Evolutionary conservation across 225 moss, liverwort and hornwort genomes (phyloP).

Genomic region (Straminergon stramineum): DNA sequence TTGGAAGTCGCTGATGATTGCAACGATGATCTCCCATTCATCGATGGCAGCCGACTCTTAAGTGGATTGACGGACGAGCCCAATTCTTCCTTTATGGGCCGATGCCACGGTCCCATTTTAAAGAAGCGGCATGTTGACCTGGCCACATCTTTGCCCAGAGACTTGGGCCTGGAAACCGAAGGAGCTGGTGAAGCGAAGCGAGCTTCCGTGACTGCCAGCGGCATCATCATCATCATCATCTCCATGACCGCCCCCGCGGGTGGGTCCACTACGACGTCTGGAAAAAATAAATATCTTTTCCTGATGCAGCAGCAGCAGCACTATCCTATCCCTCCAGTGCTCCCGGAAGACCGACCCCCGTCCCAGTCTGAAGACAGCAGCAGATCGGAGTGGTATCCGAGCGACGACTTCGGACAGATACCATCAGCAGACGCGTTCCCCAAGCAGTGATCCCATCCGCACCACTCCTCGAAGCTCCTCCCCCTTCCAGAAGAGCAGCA

Average conservation of each 20-base stretch:
- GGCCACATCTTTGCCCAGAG: not conserved
- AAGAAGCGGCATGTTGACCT: not conserved
- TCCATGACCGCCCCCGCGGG: not conserved
- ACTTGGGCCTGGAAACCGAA: constrained; percentile 1
- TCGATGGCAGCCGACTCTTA: not conserved
- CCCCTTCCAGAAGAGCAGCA: not conserved
- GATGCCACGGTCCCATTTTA: not conserved
- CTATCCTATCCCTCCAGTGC: not conserved
- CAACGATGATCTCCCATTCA: constrained; percentile 11
- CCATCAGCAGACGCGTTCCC: not conserved
- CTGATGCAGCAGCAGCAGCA: not conserved
- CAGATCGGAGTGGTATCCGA: not conserved
- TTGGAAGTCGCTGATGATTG: constrained; percentile 1
- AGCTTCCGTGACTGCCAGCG: constrained; percentile 4
- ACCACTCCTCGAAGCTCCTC: not conserved
- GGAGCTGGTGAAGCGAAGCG: not conserved
- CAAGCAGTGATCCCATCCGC: not conserved
- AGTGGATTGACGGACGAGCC: not conserved
- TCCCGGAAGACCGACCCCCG: not conserved
- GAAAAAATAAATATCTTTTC: not conserved
- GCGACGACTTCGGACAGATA: not conserved
- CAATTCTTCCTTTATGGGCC: not conserved
- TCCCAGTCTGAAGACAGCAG: not conserved
- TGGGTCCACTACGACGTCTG: not conserved
- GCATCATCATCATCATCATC: not conserved